Conservation (phyloP, 2,329 filamentous ascomycete species). For the Fusarium sp. region DNA sequence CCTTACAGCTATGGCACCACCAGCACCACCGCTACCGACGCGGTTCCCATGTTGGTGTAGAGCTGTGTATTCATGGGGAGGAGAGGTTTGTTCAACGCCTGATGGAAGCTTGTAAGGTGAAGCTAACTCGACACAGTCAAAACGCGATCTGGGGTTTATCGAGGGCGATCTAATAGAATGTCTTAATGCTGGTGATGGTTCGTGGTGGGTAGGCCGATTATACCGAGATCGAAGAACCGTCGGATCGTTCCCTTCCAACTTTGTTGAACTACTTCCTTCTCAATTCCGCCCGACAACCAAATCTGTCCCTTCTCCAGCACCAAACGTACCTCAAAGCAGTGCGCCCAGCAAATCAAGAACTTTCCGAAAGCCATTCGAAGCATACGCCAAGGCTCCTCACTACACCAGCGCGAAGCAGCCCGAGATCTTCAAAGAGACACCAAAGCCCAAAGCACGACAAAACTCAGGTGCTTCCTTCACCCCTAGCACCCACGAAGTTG, state of each 20-base stretch:
- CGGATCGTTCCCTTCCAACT: conserved; percentile 96
- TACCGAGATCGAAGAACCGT: conserved; percentile 91
- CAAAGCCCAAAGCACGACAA: conserved; percentile 58
- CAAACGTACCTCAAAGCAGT: conserved; percentile 68
- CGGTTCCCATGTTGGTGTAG: conserved; percentile 93
- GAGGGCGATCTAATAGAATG: conserved; percentile 99
- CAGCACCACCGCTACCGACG: conserved; percentile 76
- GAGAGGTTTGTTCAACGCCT: conserved; percentile 71
- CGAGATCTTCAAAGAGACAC: conserved; percentile 67
- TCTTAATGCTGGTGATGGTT: conserved; percentile 95
- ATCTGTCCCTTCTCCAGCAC: conserved; percentile 71
- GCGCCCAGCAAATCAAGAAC: conserved; percentile 73
- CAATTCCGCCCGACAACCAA: conserved; percentile 83
- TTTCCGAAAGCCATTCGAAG: conserved; percentile 77
- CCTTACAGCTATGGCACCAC: conserved; percentile 64
- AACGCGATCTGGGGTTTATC: conserved; percentile 95
- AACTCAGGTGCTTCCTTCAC: conserved; percentile 60
- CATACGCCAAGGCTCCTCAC: conserved; percentile 76
- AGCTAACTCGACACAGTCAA: conserved; percentile 71
- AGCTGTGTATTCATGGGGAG: conserved; percentile 93
- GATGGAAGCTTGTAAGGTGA: conserved; percentile 2
- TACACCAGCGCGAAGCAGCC: conserved; percentile 75
- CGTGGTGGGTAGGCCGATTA: conserved; percentile 97
- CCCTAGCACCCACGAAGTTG: conserved; percentile 43
- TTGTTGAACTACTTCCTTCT: conserved; percentile 90